These are phyloP conservation scores for Diplodia corticola DNA, from an alignment of 2,329 filamentous ascomycete species.

Conservation along the genomic window DNA sequence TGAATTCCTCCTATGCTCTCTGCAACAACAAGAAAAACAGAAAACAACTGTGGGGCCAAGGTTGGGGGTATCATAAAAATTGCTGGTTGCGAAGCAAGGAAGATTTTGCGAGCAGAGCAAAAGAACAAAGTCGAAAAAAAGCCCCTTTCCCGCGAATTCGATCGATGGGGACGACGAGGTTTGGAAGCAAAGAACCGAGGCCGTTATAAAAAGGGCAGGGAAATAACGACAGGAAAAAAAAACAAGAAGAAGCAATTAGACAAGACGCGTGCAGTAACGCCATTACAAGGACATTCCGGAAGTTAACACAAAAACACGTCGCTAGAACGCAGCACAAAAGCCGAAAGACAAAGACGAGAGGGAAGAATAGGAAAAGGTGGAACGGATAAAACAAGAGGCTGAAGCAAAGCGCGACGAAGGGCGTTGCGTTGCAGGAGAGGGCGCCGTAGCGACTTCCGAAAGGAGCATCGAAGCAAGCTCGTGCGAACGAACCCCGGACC, in stretches of 20 bases:
- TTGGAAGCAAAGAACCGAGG: neutral
- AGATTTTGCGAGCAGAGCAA: neutral
- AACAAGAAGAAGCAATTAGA: neutral
- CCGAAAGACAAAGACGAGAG: neutral
- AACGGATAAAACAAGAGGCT: neutral
- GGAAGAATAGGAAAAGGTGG: neutral
- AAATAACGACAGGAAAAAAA: neutral
- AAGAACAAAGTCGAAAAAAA: neutral
- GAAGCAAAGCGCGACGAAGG: neutral
- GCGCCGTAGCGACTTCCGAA: neutral
- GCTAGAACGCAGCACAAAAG: slow-evolving; percentile 23
- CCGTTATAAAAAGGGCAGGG: neutral
- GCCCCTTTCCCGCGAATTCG: neutral
- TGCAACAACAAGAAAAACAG: neutral
- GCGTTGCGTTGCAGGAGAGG: neutral
- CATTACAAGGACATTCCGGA: slow-evolving; percentile 11
- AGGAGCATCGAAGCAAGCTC: neutral
- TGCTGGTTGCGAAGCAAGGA: neutral
- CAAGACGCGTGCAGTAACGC: neutral
- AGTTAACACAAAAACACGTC: neutral
- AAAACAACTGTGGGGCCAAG: neutral
- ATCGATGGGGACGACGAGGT: neutral
- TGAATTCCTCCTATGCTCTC: neutral
- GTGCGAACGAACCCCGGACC: neutral
- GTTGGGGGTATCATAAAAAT: neutral